phyloP scores from a whole-genome alignment of 129 eudicot species.

The Ambrosia artemisiifolia region DNA sequence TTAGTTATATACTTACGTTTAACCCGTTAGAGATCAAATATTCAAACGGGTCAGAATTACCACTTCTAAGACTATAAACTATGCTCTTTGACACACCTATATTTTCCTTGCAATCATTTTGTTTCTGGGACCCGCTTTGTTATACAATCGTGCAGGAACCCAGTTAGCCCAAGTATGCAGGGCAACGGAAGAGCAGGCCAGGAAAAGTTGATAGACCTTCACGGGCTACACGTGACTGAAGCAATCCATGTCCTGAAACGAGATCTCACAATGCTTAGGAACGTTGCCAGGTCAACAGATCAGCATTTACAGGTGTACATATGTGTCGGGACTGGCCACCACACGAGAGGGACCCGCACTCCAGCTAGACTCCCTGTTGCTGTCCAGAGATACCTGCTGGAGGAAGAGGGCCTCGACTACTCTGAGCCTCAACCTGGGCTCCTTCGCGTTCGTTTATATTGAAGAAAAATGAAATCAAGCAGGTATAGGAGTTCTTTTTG shows the following conservation, averaged over 20 bases:
- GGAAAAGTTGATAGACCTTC: conserved; percentile 78
- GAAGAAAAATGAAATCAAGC: conserved; percentile 24
- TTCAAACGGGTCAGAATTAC: not conserved
- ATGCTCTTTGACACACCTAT: not conserved
- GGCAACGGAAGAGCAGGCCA: conserved; percentile 57
- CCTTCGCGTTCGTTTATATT: conserved; percentile 73
- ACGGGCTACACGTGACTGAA: conserved; percentile 81
- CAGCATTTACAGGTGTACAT: conserved; percentile 70
- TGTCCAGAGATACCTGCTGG: conserved; percentile 79
- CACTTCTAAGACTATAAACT: not conserved
- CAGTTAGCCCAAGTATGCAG: conserved; percentile 46
- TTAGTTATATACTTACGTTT: not conserved
- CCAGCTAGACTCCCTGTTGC: conserved; percentile 82
- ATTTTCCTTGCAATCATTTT: conserved; percentile 21
- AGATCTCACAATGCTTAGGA: conserved; percentile 59
- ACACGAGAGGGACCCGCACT: conserved; percentile 76
- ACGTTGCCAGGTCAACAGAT: conserved; percentile 76
- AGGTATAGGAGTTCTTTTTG: conserved; percentile 59
- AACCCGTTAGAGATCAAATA: not conserved
- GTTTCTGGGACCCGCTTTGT: conserved; percentile 14
- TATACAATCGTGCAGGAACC: conserved; percentile 52
- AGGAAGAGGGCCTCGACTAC: conserved; percentile 87
- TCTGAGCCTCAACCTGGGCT: conserved; percentile 91
- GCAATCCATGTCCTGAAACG: conserved; percentile 76
- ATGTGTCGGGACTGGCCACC: conserved; percentile 92